Conservation (phyloP, 768 basidiomycete genomes). For the Ramaria rubella region DNA sequence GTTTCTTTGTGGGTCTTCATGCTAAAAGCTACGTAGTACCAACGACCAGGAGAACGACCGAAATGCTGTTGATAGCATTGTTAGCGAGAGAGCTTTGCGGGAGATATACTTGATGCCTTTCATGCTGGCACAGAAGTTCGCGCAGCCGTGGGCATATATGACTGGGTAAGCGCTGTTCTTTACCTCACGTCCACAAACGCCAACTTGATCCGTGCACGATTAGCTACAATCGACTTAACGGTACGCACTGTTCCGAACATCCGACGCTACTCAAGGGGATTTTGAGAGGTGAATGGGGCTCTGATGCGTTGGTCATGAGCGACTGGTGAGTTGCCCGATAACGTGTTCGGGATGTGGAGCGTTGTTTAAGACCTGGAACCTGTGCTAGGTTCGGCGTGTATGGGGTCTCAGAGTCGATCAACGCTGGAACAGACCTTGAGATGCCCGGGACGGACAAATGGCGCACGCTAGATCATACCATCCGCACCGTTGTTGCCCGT, state of each 20-base stretch:
- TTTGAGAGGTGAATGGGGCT: slow-evolving; percentile 61
- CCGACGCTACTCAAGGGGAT: slow-evolving; percentile 44
- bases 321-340: slow-evolving; percentile 41
- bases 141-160: slow-evolving; percentile 61
- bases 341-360: neutral
- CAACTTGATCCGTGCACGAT: slow-evolving; percentile 11
- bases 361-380: neutral
- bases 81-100: slow-evolving; percentile 46
- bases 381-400: slow-evolving; percentile 38
- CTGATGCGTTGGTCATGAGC: slow-evolving; percentile 53
- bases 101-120: slow-evolving; percentile 50
- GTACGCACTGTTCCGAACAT: slow-evolving; percentile 52
- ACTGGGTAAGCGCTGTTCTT: slow-evolving; percentile 48
- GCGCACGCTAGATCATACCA: slow-evolving; percentile 31
- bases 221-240: slow-evolving; percentile 57
- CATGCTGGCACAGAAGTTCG: slow-evolving; percentile 60
- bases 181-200: neutral
- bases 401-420: slow-evolving; percentile 39
- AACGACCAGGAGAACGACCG: slow-evolving; percentile 83
- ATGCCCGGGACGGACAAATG: slow-evolving; percentile 47
- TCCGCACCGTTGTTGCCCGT: slow-evolving; percentile 38
- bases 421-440: slow-evolving; percentile 59
- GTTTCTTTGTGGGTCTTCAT: too few relatives aligned
- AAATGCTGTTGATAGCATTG: slow-evolving; percentile 48
- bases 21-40: too few relatives aligned